phyloP scores from a whole-genome alignment of 768 basidiomycete species.

The Auriscalpium vulgare region DNA sequence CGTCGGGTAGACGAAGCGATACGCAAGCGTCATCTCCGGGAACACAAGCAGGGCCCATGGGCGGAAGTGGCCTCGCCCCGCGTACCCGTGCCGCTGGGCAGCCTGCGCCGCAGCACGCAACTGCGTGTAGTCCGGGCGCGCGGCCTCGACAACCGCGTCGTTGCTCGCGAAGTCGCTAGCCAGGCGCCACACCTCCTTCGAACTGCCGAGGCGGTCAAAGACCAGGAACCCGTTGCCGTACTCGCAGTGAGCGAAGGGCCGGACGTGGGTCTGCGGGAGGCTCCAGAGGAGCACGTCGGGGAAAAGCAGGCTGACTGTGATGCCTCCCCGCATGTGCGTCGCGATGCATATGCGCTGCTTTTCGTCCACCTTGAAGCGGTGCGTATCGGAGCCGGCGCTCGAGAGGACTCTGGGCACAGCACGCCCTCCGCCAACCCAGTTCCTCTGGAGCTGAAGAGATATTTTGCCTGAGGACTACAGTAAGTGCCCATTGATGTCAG shows the following conservation, averaged over 20 bases:
- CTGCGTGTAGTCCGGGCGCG: conserved; percentile 19
- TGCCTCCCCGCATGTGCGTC: conserved; percentile 46
- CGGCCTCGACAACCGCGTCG: background rate
- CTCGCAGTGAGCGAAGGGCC: conserved; percentile 59
- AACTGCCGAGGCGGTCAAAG: conserved; percentile 49
- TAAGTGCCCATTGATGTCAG: background rate
- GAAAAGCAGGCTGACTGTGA: conserved; percentile 50
- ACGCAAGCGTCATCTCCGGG: conserved; percentile 42
- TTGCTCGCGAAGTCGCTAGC: conserved; percentile 20
- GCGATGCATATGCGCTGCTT: conserved; percentile 49
- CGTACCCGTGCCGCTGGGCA: conserved; percentile 9
- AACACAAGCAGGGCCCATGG: conserved; percentile 52
- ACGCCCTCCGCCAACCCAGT: conserved; percentile 48
- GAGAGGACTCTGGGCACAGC: conserved; percentile 30
- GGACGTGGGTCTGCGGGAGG: conserved; percentile 49
- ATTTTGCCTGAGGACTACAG: conserved; percentile 33
- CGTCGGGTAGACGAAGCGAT: conserved; percentile 60
- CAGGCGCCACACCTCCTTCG: conserved; percentile 68
- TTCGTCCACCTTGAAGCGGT: conserved; percentile 75
- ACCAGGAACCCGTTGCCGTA: conserved; percentile 65
- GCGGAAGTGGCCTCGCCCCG: conserved; percentile 42
- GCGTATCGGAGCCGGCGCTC: conserved; percentile 34
- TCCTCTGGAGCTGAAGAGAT: conserved; percentile 35
- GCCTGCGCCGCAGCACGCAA: conserved; percentile 19
- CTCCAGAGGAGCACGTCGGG: conserved; percentile 49